phyloP scores from a whole-genome alignment of 441 rosid species.

The Cnidoscolus chayamansa region DNA sequence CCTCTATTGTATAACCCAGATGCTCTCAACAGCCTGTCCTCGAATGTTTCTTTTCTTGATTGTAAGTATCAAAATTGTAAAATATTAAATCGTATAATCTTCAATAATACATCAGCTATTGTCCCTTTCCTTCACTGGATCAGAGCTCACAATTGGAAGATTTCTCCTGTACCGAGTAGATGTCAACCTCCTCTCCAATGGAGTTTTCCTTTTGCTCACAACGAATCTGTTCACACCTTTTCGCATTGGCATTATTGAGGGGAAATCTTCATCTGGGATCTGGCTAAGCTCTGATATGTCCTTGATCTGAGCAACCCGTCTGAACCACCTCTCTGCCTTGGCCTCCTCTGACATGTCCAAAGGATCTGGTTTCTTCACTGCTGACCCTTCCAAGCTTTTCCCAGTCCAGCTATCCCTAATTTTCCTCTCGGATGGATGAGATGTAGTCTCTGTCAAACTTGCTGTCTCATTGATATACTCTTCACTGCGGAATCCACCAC shows the following conservation, averaged over 20 bases:
- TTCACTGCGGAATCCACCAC: slow-evolving; percentile 11
- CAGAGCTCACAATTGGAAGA: slow-evolving; percentile 51
- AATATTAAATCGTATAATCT: background rate
- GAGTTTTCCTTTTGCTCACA: slow-evolving; percentile 91
- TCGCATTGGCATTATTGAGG: slow-evolving; percentile 96
- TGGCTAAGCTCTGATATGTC: slow-evolving; percentile 91
- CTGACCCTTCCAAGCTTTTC: slow-evolving; percentile 89
- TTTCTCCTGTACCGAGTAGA: slow-evolving; percentile 65
- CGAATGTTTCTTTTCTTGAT: background rate
- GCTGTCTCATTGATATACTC: slow-evolving; percentile 17
- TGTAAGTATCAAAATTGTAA: background rate
- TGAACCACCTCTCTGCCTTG: slow-evolving; percentile 93
- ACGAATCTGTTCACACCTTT: slow-evolving; percentile 95
- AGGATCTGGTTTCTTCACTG: slow-evolving; percentile 73
- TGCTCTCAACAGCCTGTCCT: background rate
- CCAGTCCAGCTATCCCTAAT: slow-evolving; percentile 44
- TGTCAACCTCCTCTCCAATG: slow-evolving; percentile 78
- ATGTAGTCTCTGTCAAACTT: slow-evolving; percentile 17
- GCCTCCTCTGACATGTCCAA: slow-evolving; percentile 99
- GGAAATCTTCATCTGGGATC: slow-evolving; percentile 94
- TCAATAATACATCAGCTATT: slow-evolving; percentile 16
- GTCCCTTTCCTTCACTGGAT: slow-evolving; percentile 39
- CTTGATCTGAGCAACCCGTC: slow-evolving; percentile 80
- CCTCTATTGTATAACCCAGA: background rate
- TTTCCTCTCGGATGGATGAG: slow-evolving; percentile 29